Percentiles rank a stretch among this genome's conserved stretches.
Evolutionary conservation across 148 eudicot genomes (phyloP).

Genomic region (Silene latifolia): DNA sequence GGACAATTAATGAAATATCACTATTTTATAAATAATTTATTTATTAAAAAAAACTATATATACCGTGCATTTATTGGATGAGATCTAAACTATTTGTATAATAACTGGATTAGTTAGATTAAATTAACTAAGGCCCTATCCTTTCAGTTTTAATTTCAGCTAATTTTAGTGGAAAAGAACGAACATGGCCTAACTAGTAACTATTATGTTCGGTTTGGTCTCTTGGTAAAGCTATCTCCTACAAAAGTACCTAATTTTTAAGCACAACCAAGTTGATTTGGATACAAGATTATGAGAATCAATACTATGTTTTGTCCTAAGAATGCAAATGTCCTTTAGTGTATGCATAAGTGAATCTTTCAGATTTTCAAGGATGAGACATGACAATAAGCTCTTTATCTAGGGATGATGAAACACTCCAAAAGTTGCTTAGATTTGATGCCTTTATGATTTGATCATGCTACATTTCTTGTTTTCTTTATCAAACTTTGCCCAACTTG

Average conservation of each 20-base stretch:
- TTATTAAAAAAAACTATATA: too few relatives aligned
- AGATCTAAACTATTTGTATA: too few relatives aligned
- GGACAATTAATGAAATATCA: too few relatives aligned
- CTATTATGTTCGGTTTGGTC: too few relatives aligned
- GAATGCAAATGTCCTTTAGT: not conserved
- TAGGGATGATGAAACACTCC: slow-evolving; percentile 19
- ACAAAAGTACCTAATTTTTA: not conserved
- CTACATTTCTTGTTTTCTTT: not conserved
- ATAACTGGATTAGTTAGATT: too few relatives aligned
- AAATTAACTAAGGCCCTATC: too few relatives aligned
- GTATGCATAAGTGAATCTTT: slow-evolving; percentile 22
- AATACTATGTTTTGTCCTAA: not conserved
- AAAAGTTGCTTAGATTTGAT: slow-evolving; percentile 16
- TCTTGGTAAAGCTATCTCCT: too few relatives aligned
- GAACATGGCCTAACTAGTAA: too few relatives aligned
- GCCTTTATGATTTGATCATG: slow-evolving; percentile 6
- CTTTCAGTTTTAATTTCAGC: too few relatives aligned
- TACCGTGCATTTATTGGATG: too few relatives aligned
- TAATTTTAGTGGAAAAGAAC: too few relatives aligned
- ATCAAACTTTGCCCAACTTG: slow-evolving; percentile 3
- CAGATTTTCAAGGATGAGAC: slow-evolving; percentile 21
- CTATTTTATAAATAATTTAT: too few relatives aligned
- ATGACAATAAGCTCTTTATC: slow-evolving; percentile 21
- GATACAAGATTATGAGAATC: not conserved
- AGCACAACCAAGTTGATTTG: slow-evolving; percentile 7